Conservation (phyloP, 768 basidiomycete species). For the Gelatoporia subvermispora region DNA sequence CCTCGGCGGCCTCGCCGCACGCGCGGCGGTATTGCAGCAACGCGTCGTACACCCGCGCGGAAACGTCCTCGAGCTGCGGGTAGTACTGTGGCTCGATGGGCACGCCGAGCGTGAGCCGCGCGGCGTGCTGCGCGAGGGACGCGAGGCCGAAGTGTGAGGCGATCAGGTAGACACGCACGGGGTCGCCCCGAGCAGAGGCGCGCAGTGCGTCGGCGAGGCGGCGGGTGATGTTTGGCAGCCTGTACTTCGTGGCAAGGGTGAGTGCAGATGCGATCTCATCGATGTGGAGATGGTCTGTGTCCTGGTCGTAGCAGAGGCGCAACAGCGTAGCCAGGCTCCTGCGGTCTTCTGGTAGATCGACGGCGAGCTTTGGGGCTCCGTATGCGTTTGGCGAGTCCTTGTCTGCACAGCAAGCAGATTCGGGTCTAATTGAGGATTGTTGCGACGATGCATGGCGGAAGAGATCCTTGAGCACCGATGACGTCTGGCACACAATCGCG, state of each 20-base stretch:
- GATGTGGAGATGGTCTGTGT: too few relatives aligned
- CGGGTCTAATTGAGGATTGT: too few relatives aligned
- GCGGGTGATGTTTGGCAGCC: not conserved
- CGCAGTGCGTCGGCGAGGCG: not conserved
- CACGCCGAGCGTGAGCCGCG: constrained; percentile 7
- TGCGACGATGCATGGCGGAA: too few relatives aligned
- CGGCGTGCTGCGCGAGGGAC: constrained; percentile 16
- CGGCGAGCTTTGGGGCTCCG: too few relatives aligned
- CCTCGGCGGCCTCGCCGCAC: too few relatives aligned
- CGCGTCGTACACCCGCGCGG: constrained; percentile 7
- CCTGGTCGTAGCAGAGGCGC: constrained; percentile 12
- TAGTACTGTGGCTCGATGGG: not conserved
- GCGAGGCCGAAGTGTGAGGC: not conserved
- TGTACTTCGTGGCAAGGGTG: too few relatives aligned
- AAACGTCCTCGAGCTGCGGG: not conserved
- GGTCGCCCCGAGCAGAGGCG: not conserved
- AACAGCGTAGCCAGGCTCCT: constrained; percentile 11
- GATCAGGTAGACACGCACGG: not conserved
- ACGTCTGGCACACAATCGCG: too few relatives aligned
- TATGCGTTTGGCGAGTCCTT: too few relatives aligned
- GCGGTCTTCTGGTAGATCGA: constrained; percentile 8
- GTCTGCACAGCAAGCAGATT: too few relatives aligned
- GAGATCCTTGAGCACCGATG: too few relatives aligned
- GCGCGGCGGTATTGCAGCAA: constrained; percentile 3
- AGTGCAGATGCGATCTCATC: too few relatives aligned